These are phyloP conservation scores for Podila clonocystis DNA, from an alignment of 192 early-diverging fungal genomes.

Conservation along the genomic window DNA sequence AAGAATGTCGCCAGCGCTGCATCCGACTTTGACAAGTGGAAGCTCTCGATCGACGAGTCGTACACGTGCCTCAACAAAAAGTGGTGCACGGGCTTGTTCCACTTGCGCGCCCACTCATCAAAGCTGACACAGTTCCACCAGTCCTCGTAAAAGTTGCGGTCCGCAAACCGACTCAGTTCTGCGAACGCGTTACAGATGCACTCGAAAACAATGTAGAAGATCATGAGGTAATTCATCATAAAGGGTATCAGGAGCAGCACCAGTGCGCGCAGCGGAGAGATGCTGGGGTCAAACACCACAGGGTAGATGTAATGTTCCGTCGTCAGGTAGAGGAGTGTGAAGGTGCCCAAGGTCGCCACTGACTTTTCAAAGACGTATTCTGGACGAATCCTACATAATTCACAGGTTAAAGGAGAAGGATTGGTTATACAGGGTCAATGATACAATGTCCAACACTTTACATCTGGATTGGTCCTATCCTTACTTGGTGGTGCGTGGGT, in stretches of 20 bases:
- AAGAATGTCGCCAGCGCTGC: slow-evolving; percentile 87
- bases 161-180: slow-evolving; percentile 94
- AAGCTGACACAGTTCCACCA: slow-evolving; percentile 95
- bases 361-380: slow-evolving; percentile 90
- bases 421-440: neutral
- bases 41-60: slow-evolving; percentile 78
- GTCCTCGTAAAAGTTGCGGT: slow-evolving; percentile 98
- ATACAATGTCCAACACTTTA: neutral
- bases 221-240: slow-evolving; percentile 89
- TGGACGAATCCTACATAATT: slow-evolving; percentile 73
- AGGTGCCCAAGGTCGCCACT: slow-evolving; percentile 79
- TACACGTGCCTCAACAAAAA: slow-evolving; percentile 94
- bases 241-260: slow-evolving; percentile 86
- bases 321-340: slow-evolving; percentile 84
- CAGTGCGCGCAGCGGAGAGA: slow-evolving; percentile 65
- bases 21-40: slow-evolving; percentile 72
- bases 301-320: slow-evolving; percentile 92
- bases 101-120: slow-evolving; percentile 95
- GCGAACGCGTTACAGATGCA: slow-evolving; percentile 97
- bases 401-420: neutral
- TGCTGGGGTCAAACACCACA: slow-evolving; percentile 71
- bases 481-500: slow-evolving; percentile 84
- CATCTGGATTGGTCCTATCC: neutral
- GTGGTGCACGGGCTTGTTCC: slow-evolving; percentile 97
- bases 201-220: slow-evolving; percentile 98